Percentiles rank a stretch among this genome's conserved stretches.
These are phyloP conservation scores for Aspergillus affinis DNA, from an alignment of 495 filamentous ascomycete genomes.

Conservation along the genomic window DNA sequence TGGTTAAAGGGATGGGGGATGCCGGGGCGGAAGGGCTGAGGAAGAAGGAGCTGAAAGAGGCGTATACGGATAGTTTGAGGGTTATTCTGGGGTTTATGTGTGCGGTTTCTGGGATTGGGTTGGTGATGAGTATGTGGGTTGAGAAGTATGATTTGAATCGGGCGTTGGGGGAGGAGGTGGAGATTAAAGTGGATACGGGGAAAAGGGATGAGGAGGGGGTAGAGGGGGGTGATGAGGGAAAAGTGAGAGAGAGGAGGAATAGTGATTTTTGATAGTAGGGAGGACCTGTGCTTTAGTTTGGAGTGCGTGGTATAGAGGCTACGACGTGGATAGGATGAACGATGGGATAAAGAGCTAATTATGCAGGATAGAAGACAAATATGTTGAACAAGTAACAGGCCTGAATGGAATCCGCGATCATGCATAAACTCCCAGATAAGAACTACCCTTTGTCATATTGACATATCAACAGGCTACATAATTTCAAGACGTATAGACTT, in stretches of 20 bases:
- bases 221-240: background rate
- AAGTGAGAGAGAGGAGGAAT: background rate
- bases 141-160: constrained; percentile 55
- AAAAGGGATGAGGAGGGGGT: constrained; percentile 11
- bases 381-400: too few species aligned
- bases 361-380: too few species aligned
- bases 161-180: constrained; percentile 44
- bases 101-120: constrained; percentile 48
- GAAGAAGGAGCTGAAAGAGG: constrained; percentile 47
- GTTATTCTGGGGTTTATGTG: constrained; percentile 59
- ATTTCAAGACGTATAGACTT: too few species aligned
- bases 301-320: too few species aligned
- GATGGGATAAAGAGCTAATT: background rate
- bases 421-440: too few species aligned
- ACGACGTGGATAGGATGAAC: background rate
- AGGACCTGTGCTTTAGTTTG: too few species aligned
- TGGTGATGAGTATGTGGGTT: constrained; percentile 50
- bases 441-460: too few species aligned
- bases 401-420: too few species aligned
- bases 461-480: too few species aligned
- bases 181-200: constrained; percentile 31
- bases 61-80: constrained; percentile 57
- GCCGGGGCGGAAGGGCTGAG: constrained; percentile 19
- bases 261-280: background rate
- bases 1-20: constrained; percentile 55